Evolutionary conservation across 2,329 filamentous ascomycete species (phyloP).

Genomic region (Aureobasidium sp.): DNA sequence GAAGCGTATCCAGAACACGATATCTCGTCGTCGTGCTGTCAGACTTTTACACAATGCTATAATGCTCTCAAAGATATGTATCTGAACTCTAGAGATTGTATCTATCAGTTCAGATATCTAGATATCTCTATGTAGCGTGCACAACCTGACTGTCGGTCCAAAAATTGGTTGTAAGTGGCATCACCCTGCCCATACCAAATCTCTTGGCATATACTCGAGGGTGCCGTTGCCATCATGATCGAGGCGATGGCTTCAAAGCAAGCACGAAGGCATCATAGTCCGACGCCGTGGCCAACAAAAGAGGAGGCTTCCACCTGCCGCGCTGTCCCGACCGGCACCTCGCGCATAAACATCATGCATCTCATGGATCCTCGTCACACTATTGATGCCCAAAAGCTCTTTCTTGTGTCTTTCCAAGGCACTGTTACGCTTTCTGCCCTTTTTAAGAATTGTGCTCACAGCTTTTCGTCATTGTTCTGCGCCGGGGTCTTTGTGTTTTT

Average conservation of each 20-base stretch:
- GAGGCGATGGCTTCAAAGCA: too few relatives aligned
- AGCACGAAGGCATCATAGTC: too few relatives aligned
- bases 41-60: background rate
- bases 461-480: too few relatives aligned
- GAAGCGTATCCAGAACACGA: background rate
- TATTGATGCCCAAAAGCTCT: background rate
- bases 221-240: background rate
- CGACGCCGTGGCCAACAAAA: background rate
- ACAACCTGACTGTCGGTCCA: background rate
- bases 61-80: accelerated
- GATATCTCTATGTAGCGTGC: background rate
- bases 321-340: background rate
- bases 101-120: background rate
- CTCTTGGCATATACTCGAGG: background rate
- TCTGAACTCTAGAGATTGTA: accelerated
- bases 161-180: background rate
- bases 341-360: background rate
- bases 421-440: too few relatives aligned
- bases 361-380: background rate
- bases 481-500: background rate
- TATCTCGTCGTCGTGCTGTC: background rate
- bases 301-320: background rate
- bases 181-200: background rate
- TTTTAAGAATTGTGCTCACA: too few relatives aligned
- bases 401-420: background rate